Conservation (phyloP, 2,329 filamentous ascomycete species). For the Neoarthrinium moseri region DNA sequence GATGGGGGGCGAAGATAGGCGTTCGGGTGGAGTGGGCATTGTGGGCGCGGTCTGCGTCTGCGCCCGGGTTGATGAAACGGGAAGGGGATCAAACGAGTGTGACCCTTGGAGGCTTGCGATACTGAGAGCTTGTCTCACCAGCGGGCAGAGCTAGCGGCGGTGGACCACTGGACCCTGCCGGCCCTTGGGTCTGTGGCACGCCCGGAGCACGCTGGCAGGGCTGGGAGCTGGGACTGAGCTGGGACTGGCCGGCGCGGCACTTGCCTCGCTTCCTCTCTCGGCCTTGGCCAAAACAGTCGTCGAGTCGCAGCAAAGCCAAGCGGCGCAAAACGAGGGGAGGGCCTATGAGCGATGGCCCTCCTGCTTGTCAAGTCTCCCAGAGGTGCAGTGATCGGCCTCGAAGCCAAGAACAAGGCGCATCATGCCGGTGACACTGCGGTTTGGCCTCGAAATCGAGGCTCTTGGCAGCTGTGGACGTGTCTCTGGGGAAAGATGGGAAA, state of each 20-base stretch:
- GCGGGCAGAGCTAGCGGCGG: not conserved
- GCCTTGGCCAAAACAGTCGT: conserved; percentile 11
- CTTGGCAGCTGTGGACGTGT: not conserved
- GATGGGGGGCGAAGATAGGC: not conserved
- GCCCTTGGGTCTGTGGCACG: not conserved
- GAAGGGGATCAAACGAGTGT: conserved; percentile 13
- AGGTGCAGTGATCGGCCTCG: conserved; percentile 4
- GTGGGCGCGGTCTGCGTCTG: too few relatives aligned
- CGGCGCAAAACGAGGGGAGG: not conserved
- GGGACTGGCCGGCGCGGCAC: not conserved
- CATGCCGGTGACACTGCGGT: conserved; percentile 8
- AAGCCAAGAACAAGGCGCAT: conserved; percentile 10
- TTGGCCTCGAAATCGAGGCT: conserved; percentile 2
- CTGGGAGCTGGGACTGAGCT: not conserved
- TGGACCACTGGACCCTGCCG: not conserved
- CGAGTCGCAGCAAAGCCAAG: not conserved
- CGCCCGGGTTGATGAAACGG: conserved; percentile 18
- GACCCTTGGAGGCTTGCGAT: conserved; percentile 15
- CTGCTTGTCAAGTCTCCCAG: not conserved
- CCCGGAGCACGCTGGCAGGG: not conserved
- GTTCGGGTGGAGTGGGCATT: too few relatives aligned
- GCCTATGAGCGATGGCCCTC: not conserved
- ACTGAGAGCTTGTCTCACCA: conserved; percentile 9
- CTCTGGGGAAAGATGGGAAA: conserved; percentile 5
- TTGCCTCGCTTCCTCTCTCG: not conserved